A percentile compares a stretch with the other conserved stretches of the same genome.
Evolutionary conservation across 257 asterid genomes (phyloP).

Genomic region (Cinchona pubescens): DNA sequence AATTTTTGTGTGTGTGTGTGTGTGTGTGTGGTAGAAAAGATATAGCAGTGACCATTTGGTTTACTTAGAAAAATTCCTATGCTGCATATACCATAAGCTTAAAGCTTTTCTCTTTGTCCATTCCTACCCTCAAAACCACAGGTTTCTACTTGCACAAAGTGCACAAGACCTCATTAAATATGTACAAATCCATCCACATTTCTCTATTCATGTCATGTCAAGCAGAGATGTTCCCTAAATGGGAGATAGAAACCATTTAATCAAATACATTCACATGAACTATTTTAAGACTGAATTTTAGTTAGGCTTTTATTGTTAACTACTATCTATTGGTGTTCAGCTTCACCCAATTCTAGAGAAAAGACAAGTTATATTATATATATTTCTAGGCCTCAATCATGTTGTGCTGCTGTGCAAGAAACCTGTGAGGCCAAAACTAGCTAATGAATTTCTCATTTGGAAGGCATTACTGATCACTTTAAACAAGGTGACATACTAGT

Average conservation of each 20-base stretch:
- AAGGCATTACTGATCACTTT: neutral
- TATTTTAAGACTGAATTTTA: slow-evolving; percentile 24
- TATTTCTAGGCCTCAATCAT: neutral
- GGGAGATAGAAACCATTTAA: slow-evolving; percentile 45
- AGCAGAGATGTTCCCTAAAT: slow-evolving; percentile 51
- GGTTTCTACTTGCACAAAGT: neutral
- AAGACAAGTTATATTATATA: slow-evolving; percentile 16
- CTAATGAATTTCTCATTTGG: neutral
- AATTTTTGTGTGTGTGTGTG: too few species aligned
- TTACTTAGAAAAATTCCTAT: neutral
- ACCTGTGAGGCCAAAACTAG: neutral
- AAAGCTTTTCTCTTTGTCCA: neutral
- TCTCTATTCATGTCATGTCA: slow-evolving; percentile 45
- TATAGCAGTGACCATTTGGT: neutral
- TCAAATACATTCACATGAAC: slow-evolving; percentile 44
- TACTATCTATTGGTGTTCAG: neutral
- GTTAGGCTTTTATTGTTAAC: slow-evolving; percentile 42
- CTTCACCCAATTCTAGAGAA: slow-evolving; percentile 20
- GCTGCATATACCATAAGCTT: neutral
- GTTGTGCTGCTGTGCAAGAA: neutral
- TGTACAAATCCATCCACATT: slow-evolving; percentile 37
- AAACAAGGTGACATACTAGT: neutral
- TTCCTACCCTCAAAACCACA: neutral
- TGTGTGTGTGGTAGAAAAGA: neutral
- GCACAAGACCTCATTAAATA: slow-evolving; percentile 27